Conservation (phyloP, 345 rosid genomes). For the Psidium guajava region DNA sequence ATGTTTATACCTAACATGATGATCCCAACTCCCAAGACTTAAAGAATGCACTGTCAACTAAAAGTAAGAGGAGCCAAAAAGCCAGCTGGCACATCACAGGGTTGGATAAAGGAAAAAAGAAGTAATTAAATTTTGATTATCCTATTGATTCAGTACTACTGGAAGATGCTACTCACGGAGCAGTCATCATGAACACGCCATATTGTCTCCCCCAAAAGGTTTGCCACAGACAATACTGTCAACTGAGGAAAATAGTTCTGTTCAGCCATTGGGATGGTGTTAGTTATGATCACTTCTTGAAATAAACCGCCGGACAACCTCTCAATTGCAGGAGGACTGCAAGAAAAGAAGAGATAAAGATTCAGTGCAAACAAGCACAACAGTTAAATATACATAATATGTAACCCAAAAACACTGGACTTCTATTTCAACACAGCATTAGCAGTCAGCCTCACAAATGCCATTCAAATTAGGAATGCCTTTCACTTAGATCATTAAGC, state of each 20-base stretch:
- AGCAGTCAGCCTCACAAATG: not conserved
- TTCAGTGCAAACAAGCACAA: not conserved
- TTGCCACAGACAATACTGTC: slow-evolving; percentile 87
- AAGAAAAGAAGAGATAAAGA: not conserved
- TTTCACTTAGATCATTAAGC: not conserved
- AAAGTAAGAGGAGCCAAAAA: not conserved
- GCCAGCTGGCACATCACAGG: not conserved
- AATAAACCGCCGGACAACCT: slow-evolving; percentile 88
- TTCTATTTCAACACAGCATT: not conserved
- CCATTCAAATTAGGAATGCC: not conserved
- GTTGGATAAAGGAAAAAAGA: not conserved
- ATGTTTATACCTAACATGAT: not conserved
- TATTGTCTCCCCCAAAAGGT: slow-evolving; percentile 89
- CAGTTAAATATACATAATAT: not conserved
- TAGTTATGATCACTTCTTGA: slow-evolving; percentile 93
- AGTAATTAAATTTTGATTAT: not conserved
- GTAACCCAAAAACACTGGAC: not conserved
- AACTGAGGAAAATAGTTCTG: slow-evolving; percentile 85
- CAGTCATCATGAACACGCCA: slow-evolving; percentile 98
- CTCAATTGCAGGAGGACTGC: slow-evolving; percentile 94
- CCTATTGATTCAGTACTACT: slow-evolving; percentile 4
- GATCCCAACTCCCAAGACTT: not conserved
- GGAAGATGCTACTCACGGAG: slow-evolving; percentile 59
- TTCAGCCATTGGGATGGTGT: slow-evolving; percentile 83
- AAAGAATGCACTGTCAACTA: not conserved